Evolutionary conservation across 768 basidiomycete genomes (phyloP).

Genomic region (Boletus rufocinnamomeus): DNA sequence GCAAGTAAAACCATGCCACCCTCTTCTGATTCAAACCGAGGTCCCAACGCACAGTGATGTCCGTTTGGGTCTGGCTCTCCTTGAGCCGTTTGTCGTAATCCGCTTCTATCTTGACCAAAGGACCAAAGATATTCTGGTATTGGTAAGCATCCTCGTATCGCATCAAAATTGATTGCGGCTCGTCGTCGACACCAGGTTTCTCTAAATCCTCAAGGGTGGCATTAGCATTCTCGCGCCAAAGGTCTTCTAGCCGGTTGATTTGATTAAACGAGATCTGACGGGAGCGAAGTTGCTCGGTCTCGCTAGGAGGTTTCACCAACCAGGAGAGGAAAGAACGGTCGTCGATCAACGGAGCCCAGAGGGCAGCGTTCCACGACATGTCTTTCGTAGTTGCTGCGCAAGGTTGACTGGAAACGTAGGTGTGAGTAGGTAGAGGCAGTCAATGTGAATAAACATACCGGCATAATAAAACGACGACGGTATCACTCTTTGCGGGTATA

Average conservation of each 20-base stretch:
- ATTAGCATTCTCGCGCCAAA: slow-evolving; percentile 95
- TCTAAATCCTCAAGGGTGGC: slow-evolving; percentile 97
- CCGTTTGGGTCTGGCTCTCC: slow-evolving; percentile 97
- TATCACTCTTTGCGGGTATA: slow-evolving; percentile 98
- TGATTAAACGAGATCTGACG: slow-evolving; percentile 97
- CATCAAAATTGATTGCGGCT: slow-evolving; percentile 87
- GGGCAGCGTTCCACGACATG: slow-evolving; percentile 96
- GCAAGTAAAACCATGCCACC: slow-evolving; percentile 96
- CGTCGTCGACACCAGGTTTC: slow-evolving; percentile 96
- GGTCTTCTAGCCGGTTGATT: slow-evolving; percentile 95
- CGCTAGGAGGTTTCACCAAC: slow-evolving; percentile 96
- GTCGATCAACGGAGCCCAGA: slow-evolving; percentile 99
- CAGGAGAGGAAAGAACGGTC: slow-evolving; percentile 99
- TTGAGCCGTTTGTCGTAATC: slow-evolving; percentile 98
- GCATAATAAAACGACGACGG: slow-evolving; percentile 95
- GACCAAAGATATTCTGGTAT: slow-evolving; percentile 99
- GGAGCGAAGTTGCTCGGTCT: slow-evolving; percentile 93
- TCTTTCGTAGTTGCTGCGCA: slow-evolving; percentile 97
- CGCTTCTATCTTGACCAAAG: slow-evolving; percentile 98
- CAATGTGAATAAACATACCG: slow-evolving; percentile 54
- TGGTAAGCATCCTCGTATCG: slow-evolving; percentile 99
- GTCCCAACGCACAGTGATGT: slow-evolving; percentile 96
- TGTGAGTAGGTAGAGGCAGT: neutral
- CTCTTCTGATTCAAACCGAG: slow-evolving; percentile 97
- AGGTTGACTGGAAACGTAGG: slow-evolving; percentile 68